A percentile compares a stretch with the other conserved stretches of the same genome.
Conservation (phyloP, 371 early-diverging fungal species). For the Mortierella sp. region DNA sequence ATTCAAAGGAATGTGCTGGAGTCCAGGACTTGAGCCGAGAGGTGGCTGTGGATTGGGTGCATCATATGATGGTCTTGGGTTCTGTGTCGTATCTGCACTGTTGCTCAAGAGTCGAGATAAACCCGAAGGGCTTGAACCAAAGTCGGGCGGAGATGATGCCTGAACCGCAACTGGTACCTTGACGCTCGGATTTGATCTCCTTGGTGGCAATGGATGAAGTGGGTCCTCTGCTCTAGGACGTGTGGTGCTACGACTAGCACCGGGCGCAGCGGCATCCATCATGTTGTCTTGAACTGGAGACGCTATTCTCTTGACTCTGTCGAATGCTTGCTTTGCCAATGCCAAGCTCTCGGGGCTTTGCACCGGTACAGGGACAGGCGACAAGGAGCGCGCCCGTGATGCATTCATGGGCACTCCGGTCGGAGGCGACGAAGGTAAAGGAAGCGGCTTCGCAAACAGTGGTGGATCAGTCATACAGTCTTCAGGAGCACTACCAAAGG, state of each 20-base stretch:
- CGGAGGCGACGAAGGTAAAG: slow-evolving; percentile 40
- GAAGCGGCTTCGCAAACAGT: slow-evolving; percentile 44
- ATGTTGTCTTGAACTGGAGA: slow-evolving; percentile 32
- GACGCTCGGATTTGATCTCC: slow-evolving; percentile 12
- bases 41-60: slow-evolving; percentile 5
- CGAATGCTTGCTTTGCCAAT: slow-evolving; percentile 40
- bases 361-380: slow-evolving; percentile 30
- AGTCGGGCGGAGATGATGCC: background rate
- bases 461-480: slow-evolving; percentile 41
- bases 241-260: slow-evolving; percentile 12
- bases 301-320: slow-evolving; percentile 36
- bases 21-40: slow-evolving; percentile 14
- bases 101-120: slow-evolving; percentile 23
- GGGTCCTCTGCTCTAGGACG: slow-evolving; percentile 14
- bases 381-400: slow-evolving; percentile 11
- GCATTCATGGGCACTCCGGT: slow-evolving; percentile 16
- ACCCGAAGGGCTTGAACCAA: slow-evolving; percentile 20
- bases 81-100: background rate
- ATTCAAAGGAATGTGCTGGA: slow-evolving; percentile 36
- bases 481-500: slow-evolving; percentile 41
- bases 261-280: slow-evolving; percentile 2
- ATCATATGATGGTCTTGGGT: slow-evolving; percentile 14
- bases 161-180: slow-evolving; percentile 15
- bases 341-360: slow-evolving; percentile 45
- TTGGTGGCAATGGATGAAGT: slow-evolving; percentile 5